Base-by-base conservation (phyloP, 2,329 filamentous ascomycete genomes). In the Xylariales sp. region DNA sequence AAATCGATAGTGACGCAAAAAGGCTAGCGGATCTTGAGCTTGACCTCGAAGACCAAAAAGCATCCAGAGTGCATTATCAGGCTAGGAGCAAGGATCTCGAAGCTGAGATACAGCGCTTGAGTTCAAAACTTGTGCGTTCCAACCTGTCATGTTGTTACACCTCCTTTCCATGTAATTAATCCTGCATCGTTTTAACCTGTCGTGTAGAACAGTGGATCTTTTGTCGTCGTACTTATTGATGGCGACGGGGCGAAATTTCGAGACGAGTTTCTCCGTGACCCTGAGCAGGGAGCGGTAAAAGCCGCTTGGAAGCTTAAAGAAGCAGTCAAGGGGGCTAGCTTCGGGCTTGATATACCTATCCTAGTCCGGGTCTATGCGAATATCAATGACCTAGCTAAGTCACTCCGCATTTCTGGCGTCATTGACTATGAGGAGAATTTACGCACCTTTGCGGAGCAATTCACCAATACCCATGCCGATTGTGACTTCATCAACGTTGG, bases 401-500 rank as follows among this genome's bases (percentile, higher is more conserved):
- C 77, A 18, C 71, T 79, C 57, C 76, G 77, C 52, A 28, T 77
- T 52, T 78, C 77, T 57, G 73, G 73, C 65, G 66, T 78, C 71
- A 77, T 77, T 67, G 72, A 77, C 23, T 68, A 64, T 59, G 77
- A 78, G 18, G 77, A 79, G 2, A 73, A 74, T 16, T 75, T 79
- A 71, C 75, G 70, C 28, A n/a, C 73, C 12, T 79, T 79, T 71
- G 77, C 76, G 6, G 77, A 79, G 54, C 73, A 75, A 45, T 77
- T 79, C 71, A 78, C 77, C 62, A 79, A 78, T 71, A 77, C 72
- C 58, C 70, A 76, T 36, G 75, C 76, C 18, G 77, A 78, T 62
- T 77, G 77, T 68, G 77, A 79, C 65, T 79, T 78, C 69, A 73
- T 78, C 71, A 79, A 79, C 49, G 77, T 79, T 30, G 77, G 77